A percentile compares a stretch with the other conserved stretches of the same genome.
phyloP scores from a whole-genome alignment of 2,329 filamentous ascomycete genomes.

The Colletotrichum neosansevieriae region DNA sequence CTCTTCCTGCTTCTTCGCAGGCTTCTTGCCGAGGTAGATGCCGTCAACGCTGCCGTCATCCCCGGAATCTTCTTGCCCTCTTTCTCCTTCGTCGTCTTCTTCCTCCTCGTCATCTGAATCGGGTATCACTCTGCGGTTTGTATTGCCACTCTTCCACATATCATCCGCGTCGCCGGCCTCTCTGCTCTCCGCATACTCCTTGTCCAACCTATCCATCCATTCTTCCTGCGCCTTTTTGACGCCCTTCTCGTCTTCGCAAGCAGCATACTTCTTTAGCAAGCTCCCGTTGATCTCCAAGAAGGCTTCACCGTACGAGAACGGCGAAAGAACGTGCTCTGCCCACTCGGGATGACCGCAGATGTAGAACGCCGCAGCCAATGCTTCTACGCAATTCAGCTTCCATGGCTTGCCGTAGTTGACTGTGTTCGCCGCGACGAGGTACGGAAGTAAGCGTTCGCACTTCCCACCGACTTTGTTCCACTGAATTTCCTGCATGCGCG shows the following conservation, averaged over 20 bases:
- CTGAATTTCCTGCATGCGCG: constrained; percentile 88
- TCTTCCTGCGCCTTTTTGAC: constrained; percentile 87
- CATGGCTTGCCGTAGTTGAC: constrained; percentile 98
- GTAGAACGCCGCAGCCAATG: constrained; percentile 89
- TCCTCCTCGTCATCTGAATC: constrained; percentile 69
- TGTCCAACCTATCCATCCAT: constrained; percentile 91
- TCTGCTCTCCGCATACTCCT: constrained; percentile 86
- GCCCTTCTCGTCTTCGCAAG: constrained; percentile 82
- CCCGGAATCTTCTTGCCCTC: constrained; percentile 58
- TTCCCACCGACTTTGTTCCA: constrained; percentile 93
- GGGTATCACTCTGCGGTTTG: constrained; percentile 73
- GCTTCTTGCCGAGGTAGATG: constrained; percentile 71
- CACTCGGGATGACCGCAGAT: constrained; percentile 94
- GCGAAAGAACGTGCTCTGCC: constrained; percentile 84
- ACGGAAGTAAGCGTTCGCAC: constrained; percentile 90
- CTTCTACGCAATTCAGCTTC: constrained; percentile 95
- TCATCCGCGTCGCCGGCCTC: constrained; percentile 76
- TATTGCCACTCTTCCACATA: constrained; percentile 92
- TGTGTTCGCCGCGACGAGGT: constrained; percentile 94
- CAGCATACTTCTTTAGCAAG: constrained; percentile 85
- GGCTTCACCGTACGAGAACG: constrained; percentile 88
- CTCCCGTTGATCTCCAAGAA: constrained; percentile 93
- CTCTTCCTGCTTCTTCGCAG: constrained; percentile 50
- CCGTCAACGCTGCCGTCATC: constrained; percentile 64
- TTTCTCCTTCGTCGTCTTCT: constrained; percentile 58